These are phyloP conservation scores for Aureobasidium pullulans DNA, from an alignment of 2,329 filamentous ascomycete genomes.

Conservation along the genomic window DNA sequence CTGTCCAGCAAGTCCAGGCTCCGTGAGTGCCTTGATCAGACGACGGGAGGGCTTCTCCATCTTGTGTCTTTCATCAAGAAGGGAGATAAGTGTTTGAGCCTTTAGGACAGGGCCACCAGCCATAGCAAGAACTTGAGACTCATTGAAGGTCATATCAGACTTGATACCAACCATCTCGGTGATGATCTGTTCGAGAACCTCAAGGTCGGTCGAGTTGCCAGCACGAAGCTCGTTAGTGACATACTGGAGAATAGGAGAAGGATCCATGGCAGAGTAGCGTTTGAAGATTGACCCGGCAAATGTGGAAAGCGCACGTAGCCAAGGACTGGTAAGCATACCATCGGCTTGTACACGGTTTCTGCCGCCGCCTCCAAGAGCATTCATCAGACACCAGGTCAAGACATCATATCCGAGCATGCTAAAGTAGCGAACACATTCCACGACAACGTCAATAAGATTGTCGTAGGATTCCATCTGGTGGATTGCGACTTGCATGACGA, in stretches of 20 bases:
- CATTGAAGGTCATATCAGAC: slow-evolving; percentile 78
- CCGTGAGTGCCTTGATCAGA: slow-evolving; percentile 69
- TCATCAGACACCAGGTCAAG: slow-evolving; percentile 85
- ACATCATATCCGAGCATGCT: slow-evolving; percentile 90
- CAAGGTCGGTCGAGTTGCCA: slow-evolving; percentile 82
- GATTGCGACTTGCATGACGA: slow-evolving; percentile 84
- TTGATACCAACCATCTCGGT: slow-evolving; percentile 91
- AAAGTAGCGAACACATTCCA: slow-evolving; percentile 91
- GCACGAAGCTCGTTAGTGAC: slow-evolving; percentile 74
- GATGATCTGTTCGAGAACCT: slow-evolving; percentile 85
- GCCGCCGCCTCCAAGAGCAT: slow-evolving; percentile 52
- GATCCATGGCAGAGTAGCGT: slow-evolving; percentile 75
- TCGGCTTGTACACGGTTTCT: slow-evolving; percentile 55
- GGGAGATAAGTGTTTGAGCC: slow-evolving; percentile 68
- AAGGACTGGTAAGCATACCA: slow-evolving; percentile 74
- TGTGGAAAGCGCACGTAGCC: slow-evolving; percentile 82
- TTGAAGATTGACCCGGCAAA: slow-evolving; percentile 89
- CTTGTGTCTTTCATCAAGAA: slow-evolving; percentile 76
- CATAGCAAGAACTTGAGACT: slow-evolving; percentile 79
- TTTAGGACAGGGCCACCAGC: slow-evolving; percentile 75
- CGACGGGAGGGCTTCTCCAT: slow-evolving; percentile 61
- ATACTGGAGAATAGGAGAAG: slow-evolving; percentile 80
- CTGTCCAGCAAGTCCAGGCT: slow-evolving; percentile 70
- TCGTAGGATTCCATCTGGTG: slow-evolving; percentile 89
- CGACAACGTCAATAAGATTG: slow-evolving; percentile 89